These are phyloP conservation scores for Gossypium arboreum DNA, from an alignment of 345 rosid species.

Conservation along the genomic window DNA sequence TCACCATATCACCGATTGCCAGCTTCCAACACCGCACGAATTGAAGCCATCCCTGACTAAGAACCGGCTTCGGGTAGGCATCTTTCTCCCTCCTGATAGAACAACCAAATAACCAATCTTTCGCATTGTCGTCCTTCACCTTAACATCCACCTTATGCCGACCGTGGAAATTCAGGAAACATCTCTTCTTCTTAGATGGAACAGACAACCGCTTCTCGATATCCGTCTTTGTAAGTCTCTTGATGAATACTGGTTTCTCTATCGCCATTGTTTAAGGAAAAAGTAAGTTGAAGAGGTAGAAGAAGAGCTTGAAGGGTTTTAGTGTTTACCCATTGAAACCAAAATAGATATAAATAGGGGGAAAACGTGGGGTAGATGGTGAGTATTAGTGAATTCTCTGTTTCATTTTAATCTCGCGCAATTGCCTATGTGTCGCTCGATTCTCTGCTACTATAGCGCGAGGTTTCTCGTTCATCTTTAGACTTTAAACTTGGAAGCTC, in stretches of 20 bases:
- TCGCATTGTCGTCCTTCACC: background rate
- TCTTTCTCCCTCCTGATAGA: background rate
- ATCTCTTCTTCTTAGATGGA: background rate
- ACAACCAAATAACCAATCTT: background rate
- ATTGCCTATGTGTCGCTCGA: background rate
- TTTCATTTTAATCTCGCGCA: background rate
- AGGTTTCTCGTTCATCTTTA: background rate
- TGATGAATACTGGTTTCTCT: background rate
- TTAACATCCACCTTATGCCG: background rate
- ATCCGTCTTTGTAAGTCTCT: slow-evolving; percentile 2
- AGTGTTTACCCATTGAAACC: background rate
- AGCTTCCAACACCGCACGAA: background rate
- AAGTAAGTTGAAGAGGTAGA: background rate
- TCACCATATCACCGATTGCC: background rate
- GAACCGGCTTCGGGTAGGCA: background rate
- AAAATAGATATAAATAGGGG: too few species aligned
- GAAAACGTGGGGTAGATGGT: too few species aligned
- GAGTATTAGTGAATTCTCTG: background rate
- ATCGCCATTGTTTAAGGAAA: background rate
- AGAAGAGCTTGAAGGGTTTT: background rate
- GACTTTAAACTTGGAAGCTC: background rate
- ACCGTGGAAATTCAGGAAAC: background rate
- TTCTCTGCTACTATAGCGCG: background rate
- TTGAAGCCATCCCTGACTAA: background rate
- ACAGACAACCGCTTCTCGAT: background rate